Evolutionary conservation across 176 grass and related monocot species (phyloP), one percentile per base, ranked within the genome.

Genomic region (Zea luxurians): DNA sequence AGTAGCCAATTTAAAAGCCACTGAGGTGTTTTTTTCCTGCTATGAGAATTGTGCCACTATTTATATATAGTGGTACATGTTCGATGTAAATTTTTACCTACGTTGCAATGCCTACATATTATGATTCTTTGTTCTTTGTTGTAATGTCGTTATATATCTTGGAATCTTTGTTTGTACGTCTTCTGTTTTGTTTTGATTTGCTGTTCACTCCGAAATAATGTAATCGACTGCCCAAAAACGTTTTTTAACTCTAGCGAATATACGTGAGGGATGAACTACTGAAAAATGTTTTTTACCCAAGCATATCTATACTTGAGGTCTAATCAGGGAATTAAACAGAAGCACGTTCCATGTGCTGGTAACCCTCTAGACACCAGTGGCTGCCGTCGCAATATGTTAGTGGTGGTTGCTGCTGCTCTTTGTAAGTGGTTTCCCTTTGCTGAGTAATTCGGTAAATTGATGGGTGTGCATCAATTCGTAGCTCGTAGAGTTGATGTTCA

Each of bases 291-390:
- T 27, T 27, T 27, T 27, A 27, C 27, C 27, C 27, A 27, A 27
- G 27, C 27, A 27, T 0, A 27, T 27, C 0, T 27, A 27, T 27
- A 0, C 27, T 27, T 27, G 27, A 27, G 27, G 8, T 73, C 53
- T 76, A 38, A 4, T 49, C 71, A 88, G 46, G 61, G 80, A 88
- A 55, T 79, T 75, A 63, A 93, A 78, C 37, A 90, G 66, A 48
- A 90, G 88, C 16, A 80, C 16, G 41, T 93, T 90, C 88, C 85
- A 90, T 0, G 86, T 88, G 52, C 88, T 1, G 88, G 85, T 4
- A 88, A 8, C 38, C 88, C 85, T 12, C 82, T 57, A 90, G 53
- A 50, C 91, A 93, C 88, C 85, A 90, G 34, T 93, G 91, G 68
- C 91, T 90, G 76, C 91, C 90, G 44, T 90, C 91, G 0, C 83